Evolutionary conservation across 2,329 filamentous ascomycete genomes (phyloP), one percentile per base, ranked within the genome.

Genomic region (Sarocladium kiliense): DNA sequence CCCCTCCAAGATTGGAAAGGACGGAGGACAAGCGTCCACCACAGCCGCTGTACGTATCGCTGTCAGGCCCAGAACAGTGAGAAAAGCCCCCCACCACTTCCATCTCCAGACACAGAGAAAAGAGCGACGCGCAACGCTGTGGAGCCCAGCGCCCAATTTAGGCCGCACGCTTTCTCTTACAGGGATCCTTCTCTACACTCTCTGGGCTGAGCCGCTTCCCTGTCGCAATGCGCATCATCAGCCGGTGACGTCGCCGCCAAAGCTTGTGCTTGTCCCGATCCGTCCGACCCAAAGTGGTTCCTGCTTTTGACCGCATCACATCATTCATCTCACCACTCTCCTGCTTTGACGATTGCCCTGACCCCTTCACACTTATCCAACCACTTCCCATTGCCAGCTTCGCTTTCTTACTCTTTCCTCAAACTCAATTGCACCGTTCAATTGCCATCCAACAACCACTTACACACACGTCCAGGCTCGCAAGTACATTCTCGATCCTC

Each of bases 401-500:
- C n/a, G n/a, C n/a, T n/a, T n/a, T n/a, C n/a, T n/a, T n/a, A n/a
- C n/a, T n/a, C n/a, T n/a, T n/a, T n/a, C n/a, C n/a, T 56, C 27
- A 19, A 25, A 23, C 23, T n/a, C 7, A 21, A 12, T 39, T 36
- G n/a, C 36, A 26, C 19, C 23, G n/a, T 21, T 55, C 18, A 37
- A 19, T 49, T 18, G n/a, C 23, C 27, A 21, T 18, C 19, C 5
- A 30, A 47, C 44, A 30, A 7, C 12, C 26, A 53, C 54, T 55
- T 55, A 57, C 55, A 51, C 47, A n/a, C 42, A 25, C 27, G 47
- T 45, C 57, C 64, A 89, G 86, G 84, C 86, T 42, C 74, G 78
- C 54, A 79, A 82, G 63, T 85, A 87, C 64, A 74, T 91, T 44
- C 80, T 90, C 60, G 85, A 88, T 62, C 88, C 87, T 60, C 74